phyloP scores from a whole-genome alignment of 176 grass and related monocot species.

The Canna indica region DNA sequence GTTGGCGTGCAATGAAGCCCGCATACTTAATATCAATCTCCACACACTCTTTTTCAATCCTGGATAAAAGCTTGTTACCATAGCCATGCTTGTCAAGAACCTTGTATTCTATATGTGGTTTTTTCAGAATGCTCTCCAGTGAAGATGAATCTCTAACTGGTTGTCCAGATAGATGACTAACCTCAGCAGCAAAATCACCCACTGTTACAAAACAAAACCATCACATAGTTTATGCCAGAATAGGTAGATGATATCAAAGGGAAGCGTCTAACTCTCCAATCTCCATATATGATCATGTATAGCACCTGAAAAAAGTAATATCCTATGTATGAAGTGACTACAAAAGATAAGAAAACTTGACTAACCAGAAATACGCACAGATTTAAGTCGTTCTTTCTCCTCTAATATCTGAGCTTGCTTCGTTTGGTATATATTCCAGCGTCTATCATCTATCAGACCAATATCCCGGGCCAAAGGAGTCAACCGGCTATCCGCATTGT shows the following conservation, averaged over 20 bases:
- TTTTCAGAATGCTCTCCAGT: constrained; percentile 81
- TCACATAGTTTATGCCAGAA: not conserved
- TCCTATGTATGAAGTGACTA: not conserved
- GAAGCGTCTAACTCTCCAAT: not conserved
- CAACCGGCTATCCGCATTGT: constrained; percentile 94
- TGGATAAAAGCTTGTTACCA: constrained; percentile 62
- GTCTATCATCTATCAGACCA: constrained; percentile 84
- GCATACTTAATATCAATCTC: constrained; percentile 97
- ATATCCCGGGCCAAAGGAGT: constrained; percentile 84
- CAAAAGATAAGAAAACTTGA: not conserved
- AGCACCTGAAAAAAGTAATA: not conserved
- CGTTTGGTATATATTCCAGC: constrained; percentile 70
- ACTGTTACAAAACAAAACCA: constrained; percentile 26
- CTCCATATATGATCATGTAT: not conserved
- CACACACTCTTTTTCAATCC: constrained; percentile 89
- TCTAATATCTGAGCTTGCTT: constrained; percentile 70
- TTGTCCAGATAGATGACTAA: constrained; percentile 61
- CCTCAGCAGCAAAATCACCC: constrained; percentile 63
- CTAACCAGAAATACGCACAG: constrained; percentile 55
- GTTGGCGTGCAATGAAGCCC: constrained; percentile 77
- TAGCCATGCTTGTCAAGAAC: constrained; percentile 86
- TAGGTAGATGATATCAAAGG: not conserved
- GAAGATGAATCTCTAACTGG: constrained; percentile 64
- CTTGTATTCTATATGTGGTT: constrained; percentile 87
- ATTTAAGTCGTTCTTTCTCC: constrained; percentile 73